Base-by-base conservation (phyloP, 1,284 basidiomycete genomes). In the Sparassis latifolia region DNA sequence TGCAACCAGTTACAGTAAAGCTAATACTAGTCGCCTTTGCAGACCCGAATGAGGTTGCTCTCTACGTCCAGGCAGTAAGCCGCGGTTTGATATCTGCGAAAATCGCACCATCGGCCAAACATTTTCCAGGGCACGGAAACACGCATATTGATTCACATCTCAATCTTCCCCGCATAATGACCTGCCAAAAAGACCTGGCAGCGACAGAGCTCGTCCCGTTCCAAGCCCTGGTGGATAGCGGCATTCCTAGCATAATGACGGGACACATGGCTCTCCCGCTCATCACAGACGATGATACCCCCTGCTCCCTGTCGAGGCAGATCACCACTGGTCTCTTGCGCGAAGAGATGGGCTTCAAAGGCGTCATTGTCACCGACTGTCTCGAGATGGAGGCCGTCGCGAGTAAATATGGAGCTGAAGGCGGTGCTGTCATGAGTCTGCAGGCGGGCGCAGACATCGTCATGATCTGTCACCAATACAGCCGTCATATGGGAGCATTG, bases 81-180 rank as follows among this genome's bases (percentile, higher is more conserved):
- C 58, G 59, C 1, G 84, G 80, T 1, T 68, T 84, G 20, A 67
- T 70, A 0, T 62, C 69, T 3, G 67, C 70, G 0, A 75, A 74
- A 1, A 64, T 87, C 7, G 82, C 84, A 2, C 73, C 84, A 0
- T 79, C 72, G 31, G 74, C 75, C 2, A 87, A 86, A 59, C 84
- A 86, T 58, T 86, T 86, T 58, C 84, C 84, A 0, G 84, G 85
- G 0, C 84, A 87, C 53, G 85, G 85, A 0, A 83, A 86, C 50
- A 87, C 84, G 0, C 74, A 80, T 49, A 70, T 84, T 48, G 84
- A 87, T 59, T 85, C 84, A 1, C 84, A 86, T 57, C 72, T 83
- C n/a, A 78, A 74, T 2, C 72, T 86, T 3, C 84, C 84, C 0
- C 63, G 73, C 27, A 84, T 87, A 58, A 63, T 65, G 45, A 84